Base-by-base conservation (phyloP, 2,329 filamentous ascomycete genomes). In the Trichoderma gracile region DNA sequence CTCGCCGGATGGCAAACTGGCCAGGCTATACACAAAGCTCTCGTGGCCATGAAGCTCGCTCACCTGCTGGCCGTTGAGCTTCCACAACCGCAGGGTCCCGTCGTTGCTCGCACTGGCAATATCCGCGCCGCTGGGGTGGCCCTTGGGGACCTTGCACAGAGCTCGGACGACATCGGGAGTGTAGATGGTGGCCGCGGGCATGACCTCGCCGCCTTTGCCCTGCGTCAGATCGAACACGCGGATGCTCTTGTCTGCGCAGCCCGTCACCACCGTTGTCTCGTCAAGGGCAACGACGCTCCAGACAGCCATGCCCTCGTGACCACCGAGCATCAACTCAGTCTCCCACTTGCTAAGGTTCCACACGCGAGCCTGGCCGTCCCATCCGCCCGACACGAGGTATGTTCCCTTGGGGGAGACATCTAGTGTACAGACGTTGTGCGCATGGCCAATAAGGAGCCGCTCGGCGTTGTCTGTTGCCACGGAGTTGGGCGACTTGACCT, bases 51-150 rank as follows among this genome's bases (percentile, higher is more conserved):
- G 85, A 3, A 99, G 81, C 75, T 93, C 88, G 10, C 84, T 89
- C 12, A 97, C 81, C 65, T 91, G 84, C 56, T 89, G 82, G 0
- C 95, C 95, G 60, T 89, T 86, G 27, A 96, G 73, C 42, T 89
- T 95, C 90, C 93, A 99, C 5, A 98, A 77, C 52, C 93, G 86
- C 67, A 99, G 90, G 21, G 93, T 81, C 30, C 92, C 92, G 73
- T 99, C 95, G 72, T 98, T 99, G 70, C 92, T 92, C 17, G 95
- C 93, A 49, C 93, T 96, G 52, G 93, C 95, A 74, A 99, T 93
- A n/a, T 96, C 89, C 19, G 93, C 94, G 14, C 91, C 91, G 23
- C 89, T 93, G 17, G 89, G 83, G 73, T 97, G 91, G 27, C 86
- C 86, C 25, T 81, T 75, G 0, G 92, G 89, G n/a, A 98, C 80